phyloP scores from a whole-genome alignment of 352 stramenopile genomes.

The Phytophthora pluvialis region DNA sequence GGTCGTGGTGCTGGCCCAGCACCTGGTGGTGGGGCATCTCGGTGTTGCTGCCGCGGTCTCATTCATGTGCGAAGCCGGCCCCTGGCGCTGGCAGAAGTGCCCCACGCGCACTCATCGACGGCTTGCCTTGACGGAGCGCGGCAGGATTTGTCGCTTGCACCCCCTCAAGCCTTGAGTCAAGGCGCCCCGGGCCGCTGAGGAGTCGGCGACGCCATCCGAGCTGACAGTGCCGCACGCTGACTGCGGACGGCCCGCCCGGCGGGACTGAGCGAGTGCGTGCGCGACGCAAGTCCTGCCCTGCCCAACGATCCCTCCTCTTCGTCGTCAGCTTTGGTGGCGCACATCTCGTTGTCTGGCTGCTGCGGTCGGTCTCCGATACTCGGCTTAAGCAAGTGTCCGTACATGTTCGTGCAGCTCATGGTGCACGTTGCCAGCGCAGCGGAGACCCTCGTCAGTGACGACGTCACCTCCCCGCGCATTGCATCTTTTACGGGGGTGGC shows the following conservation, averaged over 20 bases:
- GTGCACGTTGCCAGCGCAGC: neutral
- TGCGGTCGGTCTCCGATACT: neutral
- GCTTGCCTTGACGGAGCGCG: neutral
- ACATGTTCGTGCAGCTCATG: neutral
- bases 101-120: neutral
- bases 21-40: neutral
- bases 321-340: neutral
- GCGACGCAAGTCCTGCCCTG: neutral
- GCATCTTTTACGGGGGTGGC: slow-evolving; percentile 28
- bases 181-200: too few relatives aligned
- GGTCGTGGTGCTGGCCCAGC: neutral
- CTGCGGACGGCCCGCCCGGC: neutral
- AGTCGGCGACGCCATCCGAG: slow-evolving; percentile 1
- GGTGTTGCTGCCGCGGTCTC: neutral
- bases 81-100: neutral
- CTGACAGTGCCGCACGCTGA: neutral
- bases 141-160: neutral
- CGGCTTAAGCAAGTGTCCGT: neutral
- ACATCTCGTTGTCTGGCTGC: neutral
- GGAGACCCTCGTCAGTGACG: too few relatives aligned
- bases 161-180: too few relatives aligned
- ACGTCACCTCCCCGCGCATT: neutral
- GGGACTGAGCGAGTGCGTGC: neutral
- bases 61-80: neutral
- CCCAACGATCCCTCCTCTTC: neutral